Evolutionary conservation across 345 rosid species (phyloP).

Genomic region (Arabidopsis suecica): DNA sequence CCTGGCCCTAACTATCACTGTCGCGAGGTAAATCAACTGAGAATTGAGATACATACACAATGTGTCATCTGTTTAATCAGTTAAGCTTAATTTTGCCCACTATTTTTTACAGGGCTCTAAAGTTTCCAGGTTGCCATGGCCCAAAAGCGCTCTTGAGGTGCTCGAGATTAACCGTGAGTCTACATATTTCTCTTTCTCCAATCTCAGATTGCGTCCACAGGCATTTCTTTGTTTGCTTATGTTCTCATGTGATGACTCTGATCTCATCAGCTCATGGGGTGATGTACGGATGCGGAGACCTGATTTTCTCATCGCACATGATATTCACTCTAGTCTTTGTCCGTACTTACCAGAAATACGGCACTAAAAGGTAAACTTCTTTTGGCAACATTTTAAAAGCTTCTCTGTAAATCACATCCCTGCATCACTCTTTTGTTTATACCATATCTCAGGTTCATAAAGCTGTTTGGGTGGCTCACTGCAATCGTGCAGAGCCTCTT

Average conservation of each 20-base stretch:
- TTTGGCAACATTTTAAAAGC: background rate
- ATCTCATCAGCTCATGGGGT: conserved; percentile 83
- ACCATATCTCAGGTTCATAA: conserved; percentile 68
- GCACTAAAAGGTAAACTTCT: conserved; percentile 72
- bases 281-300: conserved; percentile 94
- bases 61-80: background rate
- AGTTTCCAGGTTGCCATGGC: conserved; percentile 84
- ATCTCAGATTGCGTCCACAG: background rate
- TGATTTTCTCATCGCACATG: conserved; percentile 99
- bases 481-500: conserved; percentile 89
- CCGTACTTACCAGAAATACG: conserved; percentile 93
- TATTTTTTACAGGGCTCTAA: conserved; percentile 66
- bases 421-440: conserved; percentile 26
- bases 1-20: conserved; percentile 99
- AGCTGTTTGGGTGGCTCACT: conserved; percentile 81
- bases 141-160: conserved; percentile 67
- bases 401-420: conserved; percentile 9
- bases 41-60: background rate
- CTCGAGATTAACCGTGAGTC: conserved; percentile 77
- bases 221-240: background rate
- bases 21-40: conserved; percentile 68
- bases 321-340: conserved; percentile 95
- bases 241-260: conserved; percentile 39
- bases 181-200: conserved; percentile 10
- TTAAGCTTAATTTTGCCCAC: conserved; percentile 16